Conservation (phyloP, 1,284 basidiomycete genomes). For the Blastosporella zonata region DNA sequence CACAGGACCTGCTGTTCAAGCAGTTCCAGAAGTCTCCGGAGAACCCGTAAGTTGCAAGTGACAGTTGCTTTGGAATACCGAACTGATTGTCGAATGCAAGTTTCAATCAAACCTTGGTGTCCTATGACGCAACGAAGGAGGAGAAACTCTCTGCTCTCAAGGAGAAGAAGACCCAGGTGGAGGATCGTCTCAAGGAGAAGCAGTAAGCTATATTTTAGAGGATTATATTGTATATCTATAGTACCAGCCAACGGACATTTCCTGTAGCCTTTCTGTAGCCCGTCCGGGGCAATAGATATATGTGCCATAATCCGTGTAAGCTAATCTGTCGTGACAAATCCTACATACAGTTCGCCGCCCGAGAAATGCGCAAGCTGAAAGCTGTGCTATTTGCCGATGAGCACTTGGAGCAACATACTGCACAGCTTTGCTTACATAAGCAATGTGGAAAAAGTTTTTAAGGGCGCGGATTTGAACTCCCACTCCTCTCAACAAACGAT, state of each 20-base stretch:
- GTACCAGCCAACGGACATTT: conserved; percentile 2
- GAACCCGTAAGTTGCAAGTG: conserved; percentile 64
- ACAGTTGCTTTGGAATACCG: background rate
- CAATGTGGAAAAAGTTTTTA: conserved; percentile 7
- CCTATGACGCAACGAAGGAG: conserved; percentile 44
- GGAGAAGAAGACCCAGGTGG: conserved; percentile 32
- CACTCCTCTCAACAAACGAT: conserved; percentile 12
- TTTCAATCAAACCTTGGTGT: conserved; percentile 77
- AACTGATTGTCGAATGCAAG: conserved; percentile 35
- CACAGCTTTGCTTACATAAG: conserved; percentile 19
- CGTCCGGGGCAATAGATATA: background rate
- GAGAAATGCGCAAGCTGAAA: background rate
- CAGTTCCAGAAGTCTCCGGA: conserved; percentile 88
- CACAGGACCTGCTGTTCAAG: conserved; percentile 71
- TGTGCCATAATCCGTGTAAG: no score
- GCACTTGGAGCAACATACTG: background rate
- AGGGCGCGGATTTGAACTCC: conserved; percentile 6
- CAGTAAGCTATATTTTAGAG: conserved; percentile 6
- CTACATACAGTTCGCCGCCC: background rate
- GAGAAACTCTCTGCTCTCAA: conserved; percentile 36
- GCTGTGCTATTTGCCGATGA: background rate
- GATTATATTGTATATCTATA: background rate
- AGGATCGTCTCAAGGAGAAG: conserved; percentile 36
- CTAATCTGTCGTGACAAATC: no score
- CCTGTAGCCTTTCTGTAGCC: background rate